Evolutionary conservation across 306 rosid genomes (phyloP).

Genomic region (Geum urbanum): DNA sequence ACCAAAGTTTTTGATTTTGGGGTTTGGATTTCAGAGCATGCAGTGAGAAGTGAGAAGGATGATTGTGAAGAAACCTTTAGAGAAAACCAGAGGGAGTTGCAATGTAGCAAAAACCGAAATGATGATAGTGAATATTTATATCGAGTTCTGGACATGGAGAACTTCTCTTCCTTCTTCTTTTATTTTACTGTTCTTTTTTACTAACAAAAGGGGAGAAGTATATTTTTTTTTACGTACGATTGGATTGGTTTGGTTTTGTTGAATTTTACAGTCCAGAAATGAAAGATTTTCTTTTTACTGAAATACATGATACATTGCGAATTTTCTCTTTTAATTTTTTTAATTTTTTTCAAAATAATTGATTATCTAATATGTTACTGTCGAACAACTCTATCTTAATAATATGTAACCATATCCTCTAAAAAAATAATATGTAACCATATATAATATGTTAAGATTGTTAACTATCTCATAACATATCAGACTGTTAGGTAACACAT

Average conservation of each 20-base stretch:
- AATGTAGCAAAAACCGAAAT: conserved; percentile 19
- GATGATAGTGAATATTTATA: not conserved
- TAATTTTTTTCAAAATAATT: no score
- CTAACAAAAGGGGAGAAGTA: not conserved
- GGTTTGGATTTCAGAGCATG: conserved; percentile 41
- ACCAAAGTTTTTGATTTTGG: no score
- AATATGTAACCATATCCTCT: no score
- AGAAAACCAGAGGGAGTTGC: conserved; percentile 24
- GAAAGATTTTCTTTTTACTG: no score
- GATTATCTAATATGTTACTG: no score
- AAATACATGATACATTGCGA: no score
- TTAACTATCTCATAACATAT: not conserved
- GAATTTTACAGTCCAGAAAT: not conserved
- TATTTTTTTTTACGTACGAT: not conserved
- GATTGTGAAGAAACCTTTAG: not conserved
- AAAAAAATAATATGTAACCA: no score
- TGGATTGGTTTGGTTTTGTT: not conserved
- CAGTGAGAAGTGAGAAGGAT: conserved; percentile 16
- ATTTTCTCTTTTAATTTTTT: no score
- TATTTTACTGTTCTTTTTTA: not conserved
- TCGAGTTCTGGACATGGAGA: conserved; percentile 14
- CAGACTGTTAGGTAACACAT: no score
- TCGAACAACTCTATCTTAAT: no score
- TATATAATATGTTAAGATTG: no score
- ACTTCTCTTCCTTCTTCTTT: conserved; percentile 12